phyloP scores from a whole-genome alignment of 768 basidiomycete species.

The Terana coerulea region DNA sequence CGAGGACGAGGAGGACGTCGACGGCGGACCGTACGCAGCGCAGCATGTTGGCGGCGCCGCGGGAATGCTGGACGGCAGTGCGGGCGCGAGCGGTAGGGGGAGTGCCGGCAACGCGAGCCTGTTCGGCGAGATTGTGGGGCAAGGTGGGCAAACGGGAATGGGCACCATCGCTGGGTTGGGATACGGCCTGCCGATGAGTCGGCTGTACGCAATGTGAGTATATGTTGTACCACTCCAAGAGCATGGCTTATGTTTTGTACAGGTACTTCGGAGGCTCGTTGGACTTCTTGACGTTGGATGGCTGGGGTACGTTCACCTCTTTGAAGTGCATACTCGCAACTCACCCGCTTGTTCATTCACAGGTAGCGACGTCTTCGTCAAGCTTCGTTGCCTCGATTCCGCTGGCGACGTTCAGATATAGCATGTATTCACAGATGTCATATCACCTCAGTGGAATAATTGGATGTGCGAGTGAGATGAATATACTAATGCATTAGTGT shows the following conservation, averaged over 20 bases:
- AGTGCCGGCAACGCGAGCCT: slow-evolving; percentile 43
- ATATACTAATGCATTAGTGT: slow-evolving; percentile 1
- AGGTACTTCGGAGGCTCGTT: slow-evolving; percentile 87
- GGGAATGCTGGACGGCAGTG: slow-evolving; percentile 38
- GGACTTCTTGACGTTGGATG: slow-evolving; percentile 76
- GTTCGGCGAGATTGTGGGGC: slow-evolving; percentile 75
- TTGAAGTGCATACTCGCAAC: background rate
- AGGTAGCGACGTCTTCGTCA: slow-evolving; percentile 54
- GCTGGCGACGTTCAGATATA: slow-evolving; percentile 50
- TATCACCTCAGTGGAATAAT: too few species aligned
- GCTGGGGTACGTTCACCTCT: slow-evolving; percentile 58
- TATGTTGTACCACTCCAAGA: slow-evolving; percentile 7
- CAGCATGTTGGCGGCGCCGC: slow-evolving; percentile 74
- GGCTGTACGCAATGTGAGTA: slow-evolving; percentile 59
- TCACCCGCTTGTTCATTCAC: slow-evolving; percentile 4
- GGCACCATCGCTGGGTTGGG: slow-evolving; percentile 91
- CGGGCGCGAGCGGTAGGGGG: slow-evolving; percentile 26
- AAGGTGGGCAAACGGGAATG: slow-evolving; percentile 73
- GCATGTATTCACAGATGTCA: too few species aligned
- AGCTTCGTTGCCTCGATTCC: slow-evolving; percentile 48
- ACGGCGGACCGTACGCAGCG: slow-evolving; percentile 74
- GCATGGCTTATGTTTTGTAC: slow-evolving; percentile 17
- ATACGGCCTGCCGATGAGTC: slow-evolving; percentile 83
- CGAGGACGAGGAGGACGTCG: slow-evolving; percentile 36
- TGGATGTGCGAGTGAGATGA: too few species aligned